These are phyloP conservation scores for Herpetomonas samuelpessoai DNA, from an alignment of 208 protist species.

Conservation along the genomic window DNA sequence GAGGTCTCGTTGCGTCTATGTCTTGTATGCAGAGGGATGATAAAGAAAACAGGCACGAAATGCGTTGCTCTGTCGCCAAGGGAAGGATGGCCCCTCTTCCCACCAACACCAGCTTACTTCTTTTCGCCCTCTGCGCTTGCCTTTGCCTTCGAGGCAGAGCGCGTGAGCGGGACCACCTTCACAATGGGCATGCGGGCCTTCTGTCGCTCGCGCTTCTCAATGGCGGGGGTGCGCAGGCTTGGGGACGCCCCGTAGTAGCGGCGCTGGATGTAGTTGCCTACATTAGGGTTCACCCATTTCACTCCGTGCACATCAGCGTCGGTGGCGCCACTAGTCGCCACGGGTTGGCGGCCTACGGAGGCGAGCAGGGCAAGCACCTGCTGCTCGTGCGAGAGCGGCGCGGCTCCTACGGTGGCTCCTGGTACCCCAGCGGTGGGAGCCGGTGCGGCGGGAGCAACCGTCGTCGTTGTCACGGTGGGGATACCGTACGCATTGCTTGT, in stretches of 20 bases:
- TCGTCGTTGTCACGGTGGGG: not conserved
- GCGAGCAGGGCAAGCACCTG: constrained; percentile 1
- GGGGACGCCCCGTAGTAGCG: constrained; percentile 83
- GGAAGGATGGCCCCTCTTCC: too few relatives aligned
- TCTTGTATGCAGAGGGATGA: too few relatives aligned
- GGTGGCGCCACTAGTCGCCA: constrained; percentile 4
- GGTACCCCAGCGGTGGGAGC: not conserved
- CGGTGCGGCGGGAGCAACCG: not conserved
- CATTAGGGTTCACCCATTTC: constrained; percentile 81
- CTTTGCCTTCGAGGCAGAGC: constrained; percentile 10
- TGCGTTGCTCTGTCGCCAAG: too few relatives aligned
- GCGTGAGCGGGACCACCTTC: constrained; percentile 48
- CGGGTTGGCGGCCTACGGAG: not conserved
- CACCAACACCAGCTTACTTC: not conserved
- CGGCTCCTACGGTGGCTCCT: not conserved
- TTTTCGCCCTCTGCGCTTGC: not conserved
- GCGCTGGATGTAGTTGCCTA: constrained; percentile 85
- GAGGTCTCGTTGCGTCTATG: too few relatives aligned
- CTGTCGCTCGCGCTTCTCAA: constrained; percentile 41
- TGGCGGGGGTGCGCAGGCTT: constrained; percentile 71
- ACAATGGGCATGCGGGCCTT: constrained; percentile 39
- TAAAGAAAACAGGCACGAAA: too few relatives aligned
- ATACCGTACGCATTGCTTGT: too few relatives aligned
- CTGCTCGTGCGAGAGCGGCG: not conserved
- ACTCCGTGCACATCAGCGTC: constrained; percentile 17